Conservation (phyloP, 495 filamentous ascomycete genomes). For the Oidiodendron maius region DNA sequence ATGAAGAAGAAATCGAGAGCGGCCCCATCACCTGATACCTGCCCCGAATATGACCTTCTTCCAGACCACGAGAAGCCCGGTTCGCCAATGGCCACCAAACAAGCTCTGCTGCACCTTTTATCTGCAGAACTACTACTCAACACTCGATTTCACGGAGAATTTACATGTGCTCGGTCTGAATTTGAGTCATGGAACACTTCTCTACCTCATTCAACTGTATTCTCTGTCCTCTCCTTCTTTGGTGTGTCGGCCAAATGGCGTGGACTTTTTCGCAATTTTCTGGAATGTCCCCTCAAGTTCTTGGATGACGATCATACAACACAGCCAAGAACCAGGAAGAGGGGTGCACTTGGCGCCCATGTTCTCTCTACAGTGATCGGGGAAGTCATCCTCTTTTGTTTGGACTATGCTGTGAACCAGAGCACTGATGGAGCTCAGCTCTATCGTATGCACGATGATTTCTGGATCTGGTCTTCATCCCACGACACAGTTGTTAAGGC, state of each 20-base stretch:
- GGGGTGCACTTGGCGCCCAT: slow-evolving; percentile 56
- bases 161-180: slow-evolving; percentile 55
- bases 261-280: slow-evolving; percentile 53
- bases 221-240: slow-evolving; percentile 52
- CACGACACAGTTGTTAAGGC: slow-evolving; percentile 47
- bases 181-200: slow-evolving; percentile 58
- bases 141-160: slow-evolving; percentile 46
- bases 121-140: slow-evolving; percentile 58
- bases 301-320: slow-evolving; percentile 41
- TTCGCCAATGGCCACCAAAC: slow-evolving; percentile 48
- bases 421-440: slow-evolving; percentile 43
- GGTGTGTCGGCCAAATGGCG: slow-evolving; percentile 55
- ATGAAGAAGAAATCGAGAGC: too few relatives aligned
- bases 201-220: slow-evolving; percentile 53
- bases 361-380: slow-evolving; percentile 52
- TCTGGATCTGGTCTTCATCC: slow-evolving; percentile 60
- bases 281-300: slow-evolving; percentile 56
- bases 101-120: slow-evolving; percentile 54
- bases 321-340: slow-evolving; percentile 34
- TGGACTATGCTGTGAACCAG: slow-evolving; percentile 63
- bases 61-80: slow-evolving; percentile 22
- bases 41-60: slow-evolving; percentile 23
- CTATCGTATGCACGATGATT: slow-evolving; percentile 61
- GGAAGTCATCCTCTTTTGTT: slow-evolving; percentile 56
- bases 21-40: neutral